phyloP scores from a whole-genome alignment of 75 land plant genomes.

The Sequoia sempervirens region DNA sequence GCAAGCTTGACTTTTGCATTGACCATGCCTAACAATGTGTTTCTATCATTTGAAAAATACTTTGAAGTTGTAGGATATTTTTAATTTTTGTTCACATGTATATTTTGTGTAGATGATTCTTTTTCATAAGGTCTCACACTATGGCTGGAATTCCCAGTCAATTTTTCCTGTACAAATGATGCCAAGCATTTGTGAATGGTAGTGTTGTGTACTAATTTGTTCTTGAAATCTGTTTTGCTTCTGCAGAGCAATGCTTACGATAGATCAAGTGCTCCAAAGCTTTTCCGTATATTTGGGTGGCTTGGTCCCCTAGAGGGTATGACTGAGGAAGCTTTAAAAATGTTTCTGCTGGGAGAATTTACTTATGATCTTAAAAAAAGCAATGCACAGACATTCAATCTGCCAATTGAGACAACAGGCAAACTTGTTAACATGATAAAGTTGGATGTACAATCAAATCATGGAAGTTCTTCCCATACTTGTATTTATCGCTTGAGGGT shows the following conservation, averaged over 20 bases:
- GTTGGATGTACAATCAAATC: conserved; percentile 78
- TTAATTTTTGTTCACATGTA: background rate
- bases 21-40: background rate
- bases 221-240: background rate
- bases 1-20: background rate
- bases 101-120: background rate
- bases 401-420: conserved; percentile 28
- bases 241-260: conserved; percentile 87
- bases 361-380: conserved; percentile 68
- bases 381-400: conserved; percentile 68
- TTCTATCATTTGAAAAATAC: background rate
- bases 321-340: conserved; percentile 27
- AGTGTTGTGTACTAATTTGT: background rate
- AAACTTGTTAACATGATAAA: conserved; percentile 60
- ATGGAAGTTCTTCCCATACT: conserved; percentile 78
- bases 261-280: conserved; percentile 82
- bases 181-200: background rate
- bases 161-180: background rate
- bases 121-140: background rate
- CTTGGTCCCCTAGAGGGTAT: conserved; percentile 24
- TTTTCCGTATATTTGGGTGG: conserved; percentile 80
- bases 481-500: conserved; percentile 94
- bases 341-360: conserved; percentile 62
- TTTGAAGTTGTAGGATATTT: background rate
- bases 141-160: background rate